A percentile compares a stretch with the other conserved stretches of the same genome.
Evolutionary conservation across 352 stramenopile species (phyloP).

Genomic region (Phytopythium vexans): DNA sequence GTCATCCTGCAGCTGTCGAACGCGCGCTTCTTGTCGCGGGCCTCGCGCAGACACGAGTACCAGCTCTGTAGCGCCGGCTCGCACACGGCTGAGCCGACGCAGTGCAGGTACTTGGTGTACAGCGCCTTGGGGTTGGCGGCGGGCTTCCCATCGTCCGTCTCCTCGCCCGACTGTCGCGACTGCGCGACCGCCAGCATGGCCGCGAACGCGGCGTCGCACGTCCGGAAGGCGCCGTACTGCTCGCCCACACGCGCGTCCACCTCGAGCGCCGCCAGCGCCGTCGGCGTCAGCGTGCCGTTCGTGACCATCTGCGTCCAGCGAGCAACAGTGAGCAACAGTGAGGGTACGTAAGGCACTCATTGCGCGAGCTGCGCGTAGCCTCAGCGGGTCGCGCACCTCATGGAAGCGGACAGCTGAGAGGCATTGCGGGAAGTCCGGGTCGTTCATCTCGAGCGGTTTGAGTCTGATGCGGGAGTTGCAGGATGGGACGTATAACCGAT

Average conservation of each 20-base stretch:
- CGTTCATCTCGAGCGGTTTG: slow-evolving; percentile 17
- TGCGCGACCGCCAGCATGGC: slow-evolving; percentile 33
- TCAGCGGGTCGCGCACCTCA: slow-evolving; percentile 30
- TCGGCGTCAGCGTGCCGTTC: slow-evolving; percentile 33
- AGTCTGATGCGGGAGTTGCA: background rate
- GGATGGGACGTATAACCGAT: slow-evolving; percentile 9
- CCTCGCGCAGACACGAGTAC: slow-evolving; percentile 46
- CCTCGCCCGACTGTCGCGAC: slow-evolving; percentile 9
- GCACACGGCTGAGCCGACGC: slow-evolving; percentile 47
- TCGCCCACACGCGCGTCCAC: slow-evolving; percentile 27
- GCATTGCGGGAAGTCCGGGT: slow-evolving; percentile 53
- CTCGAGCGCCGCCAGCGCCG: slow-evolving; percentile 38
- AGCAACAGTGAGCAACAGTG: background rate
- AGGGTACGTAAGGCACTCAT: slow-evolving; percentile 7
- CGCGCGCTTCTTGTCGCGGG: slow-evolving; percentile 28
- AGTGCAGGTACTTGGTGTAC: slow-evolving; percentile 69
- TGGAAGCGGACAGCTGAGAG: slow-evolving; percentile 58
- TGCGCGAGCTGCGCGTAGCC: slow-evolving; percentile 1
- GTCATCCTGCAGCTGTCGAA: slow-evolving; percentile 41
- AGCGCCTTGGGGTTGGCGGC: slow-evolving; percentile 26
- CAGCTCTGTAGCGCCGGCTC: slow-evolving; percentile 45
- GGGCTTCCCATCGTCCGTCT: background rate
- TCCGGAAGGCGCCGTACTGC: slow-evolving; percentile 47
- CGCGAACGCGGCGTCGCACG: slow-evolving; percentile 51
- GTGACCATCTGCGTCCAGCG: slow-evolving; percentile 30